Evolutionary conservation across 257 asterid species (phyloP), one percentile per base, ranked within the genome.

Genomic region (Misopates orontium): DNA sequence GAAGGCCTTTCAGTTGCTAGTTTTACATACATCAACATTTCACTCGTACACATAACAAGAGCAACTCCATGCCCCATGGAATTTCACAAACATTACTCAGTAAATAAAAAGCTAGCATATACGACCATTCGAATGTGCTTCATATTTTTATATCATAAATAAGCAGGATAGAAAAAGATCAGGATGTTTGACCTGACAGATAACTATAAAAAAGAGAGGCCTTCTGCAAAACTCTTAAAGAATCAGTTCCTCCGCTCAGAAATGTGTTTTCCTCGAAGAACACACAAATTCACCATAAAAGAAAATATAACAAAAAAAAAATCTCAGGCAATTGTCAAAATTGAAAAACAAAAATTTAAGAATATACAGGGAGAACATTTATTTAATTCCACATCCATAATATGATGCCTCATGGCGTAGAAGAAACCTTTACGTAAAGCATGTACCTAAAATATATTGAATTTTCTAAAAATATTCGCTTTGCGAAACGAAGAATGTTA

Each of bases 31-130:
- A 31, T 52, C 42, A 56, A 56, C 24, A 66, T 57, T 55, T 52
- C 21, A 64, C 55, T 23, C 42, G 0, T 62, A 9, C 57, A 18
- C 53, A 41, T 18, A 68, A 23, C 23, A 36, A 24, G 49, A 67
- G 64, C 62, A 24, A 68, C 55, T 69, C 19, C 67, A 75, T 64
- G 24, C n/a, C 60, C 41, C n/a, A n/a, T 45, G 58, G 45, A 53
- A 7, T 28, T 3, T 45, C 45, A 5, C 19, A 56, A 18, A 20
- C n/a, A 57, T n/a, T n/a, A n/a, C n/a, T n/a, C n/a, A n/a, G n/a
- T n/a, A n/a, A n/a, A n/a, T n/a, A n/a, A n/a, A n/a, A n/a, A n/a
- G n/a, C n/a, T n/a, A n/a, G n/a, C n/a, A n/a, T n/a, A n/a, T n/a
- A n/a, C n/a, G n/a, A n/a, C n/a, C n/a, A 36, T 36, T 36, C 11